phyloP scores from a whole-genome alignment of 2,329 filamentous ascomycete genomes.

The Colletotrichum sp. region DNA sequence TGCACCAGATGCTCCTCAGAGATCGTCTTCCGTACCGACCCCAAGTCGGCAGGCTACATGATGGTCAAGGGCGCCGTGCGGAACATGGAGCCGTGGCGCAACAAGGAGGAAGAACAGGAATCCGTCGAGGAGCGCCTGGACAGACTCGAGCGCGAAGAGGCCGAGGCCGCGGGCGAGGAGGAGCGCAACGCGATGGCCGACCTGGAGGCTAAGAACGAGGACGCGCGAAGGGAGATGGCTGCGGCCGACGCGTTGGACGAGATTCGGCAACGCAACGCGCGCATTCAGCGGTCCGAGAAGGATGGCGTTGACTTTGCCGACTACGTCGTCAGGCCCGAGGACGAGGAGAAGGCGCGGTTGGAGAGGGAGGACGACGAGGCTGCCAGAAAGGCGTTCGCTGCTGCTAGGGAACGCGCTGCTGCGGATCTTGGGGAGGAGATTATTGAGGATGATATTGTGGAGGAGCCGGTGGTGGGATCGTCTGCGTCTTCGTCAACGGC shows the following conservation, averaged over 20 bases:
- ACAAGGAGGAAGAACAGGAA: constrained; percentile 68
- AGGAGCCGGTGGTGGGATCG: background rate
- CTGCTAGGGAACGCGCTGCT: constrained; percentile 56
- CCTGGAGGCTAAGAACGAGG: constrained; percentile 89
- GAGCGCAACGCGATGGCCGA: constrained; percentile 95
- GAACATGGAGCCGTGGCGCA: constrained; percentile 92
- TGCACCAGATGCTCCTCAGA: constrained; percentile 78
- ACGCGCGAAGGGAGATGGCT: constrained; percentile 94
- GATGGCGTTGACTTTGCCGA: constrained; percentile 67
- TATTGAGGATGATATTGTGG: constrained; percentile 30
- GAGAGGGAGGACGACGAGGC: constrained; percentile 86
- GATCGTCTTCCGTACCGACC: constrained; percentile 94
- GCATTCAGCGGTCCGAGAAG: constrained; percentile 77
- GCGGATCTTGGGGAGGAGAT: constrained; percentile 57
- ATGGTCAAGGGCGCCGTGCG: constrained; percentile 82
- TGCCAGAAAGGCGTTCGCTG: constrained; percentile 78
- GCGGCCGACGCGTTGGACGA: constrained; percentile 96
- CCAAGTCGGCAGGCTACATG: constrained; percentile 92
- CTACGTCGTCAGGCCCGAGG: constrained; percentile 56
- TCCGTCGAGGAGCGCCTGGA: constrained; percentile 88
- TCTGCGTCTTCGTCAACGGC: constrained; percentile 16
- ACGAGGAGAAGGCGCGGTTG: constrained; percentile 66
- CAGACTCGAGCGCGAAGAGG: constrained; percentile 78
- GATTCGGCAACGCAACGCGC: constrained; percentile 88
- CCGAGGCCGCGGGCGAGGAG: constrained; percentile 63